A percentile compares a stretch with the other conserved stretches of the same genome.
phyloP scores from a whole-genome alignment of 1,284 basidiomycete species.

The Ganoderma resinaceum region DNA sequence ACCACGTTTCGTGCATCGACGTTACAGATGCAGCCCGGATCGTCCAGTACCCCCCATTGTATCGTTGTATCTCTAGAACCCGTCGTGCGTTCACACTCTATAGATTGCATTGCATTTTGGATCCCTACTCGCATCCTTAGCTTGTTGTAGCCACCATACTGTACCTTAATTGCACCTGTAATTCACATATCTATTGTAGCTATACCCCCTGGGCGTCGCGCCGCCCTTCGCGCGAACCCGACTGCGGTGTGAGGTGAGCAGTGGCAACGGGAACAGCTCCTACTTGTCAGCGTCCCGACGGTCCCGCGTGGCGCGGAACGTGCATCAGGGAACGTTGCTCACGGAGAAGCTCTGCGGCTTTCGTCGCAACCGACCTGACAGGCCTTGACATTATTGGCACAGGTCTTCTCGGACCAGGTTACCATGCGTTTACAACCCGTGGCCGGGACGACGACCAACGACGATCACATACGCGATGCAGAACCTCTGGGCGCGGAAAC shows the following conservation, averaged over 20 bases:
- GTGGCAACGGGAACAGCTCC: conserved; percentile 1
- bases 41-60: conserved; percentile 13
- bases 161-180: conserved; percentile 18
- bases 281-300: background rate
- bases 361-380: conserved; percentile 2
- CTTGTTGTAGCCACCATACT: conserved; percentile 19
- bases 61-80: conserved; percentile 33
- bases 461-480: conserved; percentile 3
- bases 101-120: conserved; percentile 18
- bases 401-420: conserved; percentile 5
- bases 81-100: conserved; percentile 10
- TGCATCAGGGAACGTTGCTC: conserved; percentile 3
- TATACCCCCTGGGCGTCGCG: background rate
- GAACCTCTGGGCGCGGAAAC: background rate
- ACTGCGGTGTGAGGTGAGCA: background rate
- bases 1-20: conserved; percentile 11
- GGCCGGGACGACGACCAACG: conserved; percentile 5
- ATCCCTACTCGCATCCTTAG: background rate
- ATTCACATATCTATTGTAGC: conserved; percentile 23
- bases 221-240: background rate
- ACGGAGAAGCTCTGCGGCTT: background rate
- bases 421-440: conserved; percentile 9
- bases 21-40: conserved; percentile 14
- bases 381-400: conserved; percentile 1
- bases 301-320: background rate